Evolutionary conservation across 2,329 filamentous ascomycete species (phyloP), one percentile per base, ranked within the genome.

Genomic region (Alternaria arborescens): DNA sequence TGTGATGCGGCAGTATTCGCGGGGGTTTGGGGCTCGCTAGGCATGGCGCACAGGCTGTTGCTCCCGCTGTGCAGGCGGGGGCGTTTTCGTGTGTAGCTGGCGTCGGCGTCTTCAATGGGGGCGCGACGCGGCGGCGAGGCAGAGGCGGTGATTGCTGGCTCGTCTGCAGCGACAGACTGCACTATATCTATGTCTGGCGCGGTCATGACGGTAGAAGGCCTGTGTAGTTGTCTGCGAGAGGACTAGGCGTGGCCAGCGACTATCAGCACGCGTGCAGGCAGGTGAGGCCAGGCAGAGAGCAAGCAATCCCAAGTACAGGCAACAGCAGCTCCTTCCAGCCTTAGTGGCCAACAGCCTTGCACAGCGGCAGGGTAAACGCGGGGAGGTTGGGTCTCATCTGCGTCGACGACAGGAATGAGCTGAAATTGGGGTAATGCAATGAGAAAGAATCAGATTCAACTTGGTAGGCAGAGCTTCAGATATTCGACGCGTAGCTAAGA

Each of bases 381-480:
- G 62, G 28, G 50, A 58, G 36, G 47, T 60, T 56, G 63, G 62
- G 65, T 55, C 71, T 69, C 72, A 77, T 76, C 67, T 68, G 71
- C 69, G 67, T 61, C 59, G 62, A 58, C 61, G 52, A 60, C 58
- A 40, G 34, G 11, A 38, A 16, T 5, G 22, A 40, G 34, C 14
- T 22, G 46, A n/a, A 36, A n/a, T 38, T 18, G n/a, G 46, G 14
- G 46, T n/a, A 6, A 24, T 50, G 32, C 32, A 36, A 16, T 38
- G 30, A 24, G 20, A 36, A 26, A 36, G 20, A 36, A 50, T 16
- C 46, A 20, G 46, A 28, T 36, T 50, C 32, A 16, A 38, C 12
- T 36, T 36, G 46, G 46, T n/a, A 50, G 46, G 89, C 70, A 96
- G 77, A 96, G 94, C 75, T 68, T 38, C 46, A 50, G 46, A 50